These are phyloP conservation scores for Talaromyces sp. DNA, from an alignment of 2,329 filamentous ascomycete species.

Conservation along the genomic window DNA sequence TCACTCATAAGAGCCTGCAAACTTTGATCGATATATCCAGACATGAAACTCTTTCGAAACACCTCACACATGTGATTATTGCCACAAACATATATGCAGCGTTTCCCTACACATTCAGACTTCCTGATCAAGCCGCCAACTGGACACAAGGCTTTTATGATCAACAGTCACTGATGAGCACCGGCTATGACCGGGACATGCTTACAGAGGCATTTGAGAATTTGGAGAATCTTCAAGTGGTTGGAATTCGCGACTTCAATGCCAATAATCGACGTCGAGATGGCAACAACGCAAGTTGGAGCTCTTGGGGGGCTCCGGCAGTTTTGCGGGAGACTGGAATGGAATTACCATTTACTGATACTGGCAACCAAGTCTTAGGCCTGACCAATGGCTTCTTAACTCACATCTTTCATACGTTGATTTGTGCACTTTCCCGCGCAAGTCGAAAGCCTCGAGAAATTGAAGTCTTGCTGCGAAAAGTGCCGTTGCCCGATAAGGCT, in stretches of 20 bases:
- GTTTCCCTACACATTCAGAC: not conserved
- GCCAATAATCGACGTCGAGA: not conserved
- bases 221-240: not conserved
- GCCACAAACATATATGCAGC: not conserved
- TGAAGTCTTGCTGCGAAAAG: not conserved
- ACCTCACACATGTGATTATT: not conserved
- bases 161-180: not conserved
- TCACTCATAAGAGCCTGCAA: not conserved
- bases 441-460: not conserved
- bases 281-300: not conserved
- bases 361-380: not conserved
- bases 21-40: not conserved
- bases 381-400: not conserved
- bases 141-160: not conserved
- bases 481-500: not conserved
- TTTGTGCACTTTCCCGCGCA: not conserved
- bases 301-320: not conserved
- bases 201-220: not conserved
- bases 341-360: not conserved
- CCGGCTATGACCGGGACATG: not conserved
- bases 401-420: not conserved
- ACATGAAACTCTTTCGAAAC: not conserved
- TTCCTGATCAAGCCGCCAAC: not conserved
- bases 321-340: not conserved
- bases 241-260: not conserved